Base-by-base conservation (phyloP, 2,329 filamentous ascomycete species). In the Paraphoma chrysanthemicola region DNA sequence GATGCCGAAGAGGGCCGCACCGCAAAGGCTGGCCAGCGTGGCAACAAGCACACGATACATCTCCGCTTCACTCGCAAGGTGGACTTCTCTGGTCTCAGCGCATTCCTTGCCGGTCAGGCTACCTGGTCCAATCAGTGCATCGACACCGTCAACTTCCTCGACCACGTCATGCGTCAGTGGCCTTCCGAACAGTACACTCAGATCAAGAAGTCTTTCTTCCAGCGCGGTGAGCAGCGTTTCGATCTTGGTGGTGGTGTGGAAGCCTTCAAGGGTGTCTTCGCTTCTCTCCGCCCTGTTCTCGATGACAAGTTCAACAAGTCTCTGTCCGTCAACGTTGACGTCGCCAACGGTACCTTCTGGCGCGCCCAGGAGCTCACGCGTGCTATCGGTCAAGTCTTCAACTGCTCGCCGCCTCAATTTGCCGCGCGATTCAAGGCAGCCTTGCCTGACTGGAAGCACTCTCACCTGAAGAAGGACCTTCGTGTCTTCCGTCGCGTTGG, bases 261-360 rank as follows among this genome's bases (percentile, higher is more conserved):
- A 69, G 92, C 92, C 0, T 88, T 92, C 80, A 97, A 96, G 73
- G 95, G 95, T 30, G 89, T 93, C 4, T 98, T 97, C 68, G 88
- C 92, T 9, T 93, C 93, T 0, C 88, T 97, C 49, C 87, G 93
- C 42, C 84, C 94, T 18, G 90, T 89, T 45, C 83, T 91, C 69
- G 57, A 79, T 74, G 68, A 75, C 66, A 57, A 67, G 60, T 54
- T 71, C 61, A 83, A 85, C 31, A 84, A 86, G 28, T 86, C 86
- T 8, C 82, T 98, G 6, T 87, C 90, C 0, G 80, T 99, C 72
- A 98, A 97, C 66, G 87, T 96, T 10, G 94, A 99, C 69, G 90
- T 97, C 30, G 90, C 93, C 54, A 97, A 98, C 71, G 91, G 92
- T 0, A 91, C 90, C 11, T 99, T 99, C 79, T 98, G 91, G 90